phyloP scores from a whole-genome alignment of 1,284 basidiomycete genomes.

The Cutaneotrichosporon dermatis region DNA sequence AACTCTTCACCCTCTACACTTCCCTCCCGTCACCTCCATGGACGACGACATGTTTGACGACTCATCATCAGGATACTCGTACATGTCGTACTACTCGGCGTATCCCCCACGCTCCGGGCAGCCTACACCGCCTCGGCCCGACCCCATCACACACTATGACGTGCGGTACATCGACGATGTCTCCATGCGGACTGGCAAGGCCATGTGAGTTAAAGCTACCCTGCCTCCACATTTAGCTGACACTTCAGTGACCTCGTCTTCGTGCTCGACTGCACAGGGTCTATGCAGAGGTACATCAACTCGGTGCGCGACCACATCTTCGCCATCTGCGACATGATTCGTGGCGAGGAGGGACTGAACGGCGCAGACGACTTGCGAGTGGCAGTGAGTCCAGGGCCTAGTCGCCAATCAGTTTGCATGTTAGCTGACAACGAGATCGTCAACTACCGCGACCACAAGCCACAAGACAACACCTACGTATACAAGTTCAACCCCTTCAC shows the following conservation, averaged over 20 bases:
- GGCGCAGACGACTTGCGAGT: slow-evolving; percentile 81
- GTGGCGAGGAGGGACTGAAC: slow-evolving; percentile 86
- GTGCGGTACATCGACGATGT: slow-evolving; percentile 32
- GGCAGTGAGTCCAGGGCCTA: slow-evolving; percentile 55
- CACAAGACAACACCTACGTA: slow-evolving; percentile 90
- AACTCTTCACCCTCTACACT: neutral
- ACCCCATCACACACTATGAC: slow-evolving; percentile 32
- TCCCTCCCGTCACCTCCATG: slow-evolving; percentile 12
- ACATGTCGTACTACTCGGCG: slow-evolving; percentile 28
- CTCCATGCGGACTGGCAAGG: slow-evolving; percentile 33
- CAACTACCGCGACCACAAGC: slow-evolving; percentile 88
- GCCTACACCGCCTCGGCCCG: slow-evolving; percentile 27
- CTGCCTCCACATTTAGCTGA: slow-evolving; percentile 6
- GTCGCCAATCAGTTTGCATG: no score
- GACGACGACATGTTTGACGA: slow-evolving; percentile 43
- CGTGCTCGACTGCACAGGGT: slow-evolving; percentile 85
- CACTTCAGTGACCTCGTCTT: slow-evolving; percentile 70
- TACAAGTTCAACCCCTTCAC: slow-evolving; percentile 93
- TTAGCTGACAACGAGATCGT: slow-evolving; percentile 50
- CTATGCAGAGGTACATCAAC: slow-evolving; percentile 51
- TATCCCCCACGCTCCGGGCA: slow-evolving; percentile 24
- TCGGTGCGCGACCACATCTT: slow-evolving; percentile 97
- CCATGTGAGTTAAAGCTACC: slow-evolving; percentile 33
- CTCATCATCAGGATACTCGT: slow-evolving; percentile 16
- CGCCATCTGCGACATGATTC: slow-evolving; percentile 91